Conservation (phyloP, 2,329 filamentous ascomycete genomes). For the Aspergillus sp. region DNA sequence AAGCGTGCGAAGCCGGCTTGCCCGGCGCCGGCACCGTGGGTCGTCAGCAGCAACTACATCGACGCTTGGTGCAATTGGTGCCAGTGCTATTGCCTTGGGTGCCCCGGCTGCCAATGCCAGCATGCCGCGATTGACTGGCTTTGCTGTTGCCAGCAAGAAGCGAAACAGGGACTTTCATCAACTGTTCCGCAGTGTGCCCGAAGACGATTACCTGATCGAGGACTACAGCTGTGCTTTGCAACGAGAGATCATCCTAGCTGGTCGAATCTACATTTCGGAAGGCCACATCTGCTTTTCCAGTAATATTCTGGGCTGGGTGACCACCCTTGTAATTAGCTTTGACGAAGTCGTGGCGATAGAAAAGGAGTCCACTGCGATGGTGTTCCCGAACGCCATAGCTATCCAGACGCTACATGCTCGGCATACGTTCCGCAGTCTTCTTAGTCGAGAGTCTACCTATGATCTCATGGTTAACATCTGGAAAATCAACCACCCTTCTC, state of each 20-base stretch:
- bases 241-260: constrained; percentile 91
- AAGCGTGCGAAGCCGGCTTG: constrained; percentile 67
- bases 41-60: constrained; percentile 75
- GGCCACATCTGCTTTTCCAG: constrained; percentile 98
- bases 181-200: constrained; percentile 92
- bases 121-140: constrained; percentile 81
- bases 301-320: constrained; percentile 98
- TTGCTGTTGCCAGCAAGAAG: constrained; percentile 94
- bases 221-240: constrained; percentile 97
- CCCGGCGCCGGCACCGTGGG: constrained; percentile 71
- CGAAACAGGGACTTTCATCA: constrained; percentile 93
- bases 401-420: constrained; percentile 94
- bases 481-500: constrained; percentile 91
- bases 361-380: constrained; percentile 90
- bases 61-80: constrained; percentile 71
- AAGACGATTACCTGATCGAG: constrained; percentile 97
- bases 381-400: constrained; percentile 97
- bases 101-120: constrained; percentile 60
- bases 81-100: constrained; percentile 69
- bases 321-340: constrained; percentile 95
- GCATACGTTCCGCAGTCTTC: constrained; percentile 92
- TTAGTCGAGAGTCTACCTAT: constrained; percentile 92
- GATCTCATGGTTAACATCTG: constrained; percentile 97
- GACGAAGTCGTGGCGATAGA: constrained; percentile 97
- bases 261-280: constrained; percentile 92